Conservation (phyloP, 2,329 filamentous ascomycete species). For the Claviceps monticola region DNA sequence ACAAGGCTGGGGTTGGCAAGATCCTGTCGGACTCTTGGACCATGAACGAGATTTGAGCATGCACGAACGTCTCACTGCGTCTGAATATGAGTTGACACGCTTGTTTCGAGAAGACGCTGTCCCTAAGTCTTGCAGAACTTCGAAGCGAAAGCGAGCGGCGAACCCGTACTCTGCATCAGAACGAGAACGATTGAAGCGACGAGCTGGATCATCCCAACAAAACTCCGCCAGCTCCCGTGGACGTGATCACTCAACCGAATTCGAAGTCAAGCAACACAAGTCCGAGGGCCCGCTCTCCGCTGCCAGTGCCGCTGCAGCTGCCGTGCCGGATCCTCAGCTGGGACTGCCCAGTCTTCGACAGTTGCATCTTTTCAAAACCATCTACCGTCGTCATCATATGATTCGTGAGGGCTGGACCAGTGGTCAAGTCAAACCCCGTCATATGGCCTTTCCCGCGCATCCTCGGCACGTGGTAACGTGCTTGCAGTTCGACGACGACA, state of each 20-base stretch:
- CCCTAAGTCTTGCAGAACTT: conserved; percentile 29
- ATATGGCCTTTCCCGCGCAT: conserved; percentile 93
- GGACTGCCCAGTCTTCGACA: conserved; percentile 66
- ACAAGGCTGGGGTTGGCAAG: conserved; percentile 97
- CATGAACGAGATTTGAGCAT: conserved; percentile 69
- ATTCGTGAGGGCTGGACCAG: conserved; percentile 89
- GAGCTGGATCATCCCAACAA: conserved; percentile 26
- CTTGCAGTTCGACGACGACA: conserved; percentile 93
- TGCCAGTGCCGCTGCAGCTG: conserved; percentile 68
- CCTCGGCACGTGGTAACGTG: conserved; percentile 95
- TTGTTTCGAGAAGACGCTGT: conserved; percentile 26
- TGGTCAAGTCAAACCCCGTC: conserved; percentile 68
- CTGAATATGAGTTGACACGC: conserved; percentile 37
- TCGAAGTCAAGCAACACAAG: conserved; percentile 34
- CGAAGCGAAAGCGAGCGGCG: conserved; percentile 43
- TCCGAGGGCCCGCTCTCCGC: conserved; percentile 77
- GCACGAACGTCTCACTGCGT: conserved; percentile 35
- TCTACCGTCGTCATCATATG: conserved; percentile 85
- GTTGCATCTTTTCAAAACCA: conserved; percentile 88
- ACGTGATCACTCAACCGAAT: conserved; percentile 26
- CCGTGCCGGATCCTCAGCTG: conserved; percentile 68
- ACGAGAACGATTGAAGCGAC: conserved; percentile 40
- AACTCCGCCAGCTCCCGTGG: conserved; percentile 23
- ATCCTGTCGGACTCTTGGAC: conserved; percentile 59
- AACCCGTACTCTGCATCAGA: conserved; percentile 31